Percentiles rank a stretch among this genome's conserved stretches.
These are phyloP conservation scores for Talaromyces ruber DNA, from an alignment of 495 filamentous ascomycete species.

Conservation along the genomic window DNA sequence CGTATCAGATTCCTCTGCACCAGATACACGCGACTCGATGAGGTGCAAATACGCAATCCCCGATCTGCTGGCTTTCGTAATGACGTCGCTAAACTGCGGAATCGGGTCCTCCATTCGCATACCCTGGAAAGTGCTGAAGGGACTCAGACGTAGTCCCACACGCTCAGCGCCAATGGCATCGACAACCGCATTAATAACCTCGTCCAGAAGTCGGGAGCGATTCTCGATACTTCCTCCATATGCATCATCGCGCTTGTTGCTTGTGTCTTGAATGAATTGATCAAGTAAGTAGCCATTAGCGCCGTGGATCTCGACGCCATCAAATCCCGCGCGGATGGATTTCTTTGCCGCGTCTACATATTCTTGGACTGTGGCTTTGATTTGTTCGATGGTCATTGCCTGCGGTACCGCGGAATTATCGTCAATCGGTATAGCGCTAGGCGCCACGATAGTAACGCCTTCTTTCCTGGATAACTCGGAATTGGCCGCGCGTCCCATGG, in stretches of 20 bases:
- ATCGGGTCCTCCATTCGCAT: slow-evolving; percentile 60
- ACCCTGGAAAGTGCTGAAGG: slow-evolving; percentile 56
- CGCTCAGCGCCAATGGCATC: slow-evolving; percentile 55
- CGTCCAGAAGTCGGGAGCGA: slow-evolving; percentile 54
- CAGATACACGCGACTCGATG: slow-evolving; percentile 43
- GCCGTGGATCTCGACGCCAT: slow-evolving; percentile 67
- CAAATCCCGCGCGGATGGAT: slow-evolving; percentile 62
- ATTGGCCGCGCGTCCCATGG: slow-evolving; percentile 50
- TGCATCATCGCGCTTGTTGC: slow-evolving; percentile 55
- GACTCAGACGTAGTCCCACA: slow-evolving; percentile 55
- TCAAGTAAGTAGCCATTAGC: slow-evolving; percentile 71
- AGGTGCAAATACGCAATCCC: slow-evolving; percentile 60
- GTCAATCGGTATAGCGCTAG: slow-evolving; percentile 38
- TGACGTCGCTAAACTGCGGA: slow-evolving; percentile 55
- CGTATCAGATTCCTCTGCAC: slow-evolving; percentile 33
- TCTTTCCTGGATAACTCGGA: slow-evolving; percentile 18
- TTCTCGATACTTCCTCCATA: slow-evolving; percentile 71
- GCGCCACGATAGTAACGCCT: slow-evolving; percentile 28
- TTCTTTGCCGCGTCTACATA: slow-evolving; percentile 55
- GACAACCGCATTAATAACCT: slow-evolving; percentile 53
- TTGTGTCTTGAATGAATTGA: slow-evolving; percentile 58
- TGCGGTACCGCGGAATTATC: slow-evolving; percentile 30
- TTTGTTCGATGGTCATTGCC: slow-evolving; percentile 47
- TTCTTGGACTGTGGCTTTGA: slow-evolving; percentile 43
- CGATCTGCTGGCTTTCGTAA: slow-evolving; percentile 41